Evolutionary conservation across 1,284 basidiomycete genomes (phyloP).

Genomic region (Sanghuangporus weigelae): DNA sequence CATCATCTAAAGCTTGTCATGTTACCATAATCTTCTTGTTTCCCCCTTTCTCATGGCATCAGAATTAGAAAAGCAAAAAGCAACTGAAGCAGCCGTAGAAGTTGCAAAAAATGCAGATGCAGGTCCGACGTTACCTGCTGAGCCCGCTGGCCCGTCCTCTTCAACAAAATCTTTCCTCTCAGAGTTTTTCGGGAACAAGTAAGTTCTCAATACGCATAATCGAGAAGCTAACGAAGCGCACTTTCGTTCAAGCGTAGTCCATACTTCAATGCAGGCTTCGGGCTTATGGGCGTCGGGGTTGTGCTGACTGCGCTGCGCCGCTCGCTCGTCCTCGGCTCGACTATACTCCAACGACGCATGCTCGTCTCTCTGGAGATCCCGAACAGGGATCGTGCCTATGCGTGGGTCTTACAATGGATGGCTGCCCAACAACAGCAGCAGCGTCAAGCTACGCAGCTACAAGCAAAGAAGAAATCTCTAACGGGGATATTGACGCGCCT

Average conservation of each 20-base stretch:
- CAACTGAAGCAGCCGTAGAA: neutral
- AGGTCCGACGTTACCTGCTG: neutral
- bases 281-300: constrained; percentile 90
- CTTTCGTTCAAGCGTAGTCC: constrained; percentile 57
- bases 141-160: neutral
- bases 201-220: constrained; percentile 24
- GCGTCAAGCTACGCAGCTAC: constrained; percentile 20
- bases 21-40: neutral
- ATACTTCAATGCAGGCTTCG: constrained; percentile 94
- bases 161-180: constrained; percentile 3
- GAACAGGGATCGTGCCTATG: constrained; percentile 92
- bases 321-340: constrained; percentile 64
- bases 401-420: constrained; percentile 99
- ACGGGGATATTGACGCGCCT: constrained; percentile 27
- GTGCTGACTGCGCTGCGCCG: constrained; percentile 73
- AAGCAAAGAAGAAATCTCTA: neutral
- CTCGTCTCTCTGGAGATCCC: constrained; percentile 96
- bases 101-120: neutral
- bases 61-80: neutral
- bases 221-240: neutral
- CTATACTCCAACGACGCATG: constrained; percentile 80
- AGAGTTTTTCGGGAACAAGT: constrained; percentile 47
- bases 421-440: constrained; percentile 47
- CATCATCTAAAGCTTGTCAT: neutral
- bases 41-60: neutral